phyloP scores from a whole-genome alignment of 83 land plant genomes.

The Larix sibirica region DNA sequence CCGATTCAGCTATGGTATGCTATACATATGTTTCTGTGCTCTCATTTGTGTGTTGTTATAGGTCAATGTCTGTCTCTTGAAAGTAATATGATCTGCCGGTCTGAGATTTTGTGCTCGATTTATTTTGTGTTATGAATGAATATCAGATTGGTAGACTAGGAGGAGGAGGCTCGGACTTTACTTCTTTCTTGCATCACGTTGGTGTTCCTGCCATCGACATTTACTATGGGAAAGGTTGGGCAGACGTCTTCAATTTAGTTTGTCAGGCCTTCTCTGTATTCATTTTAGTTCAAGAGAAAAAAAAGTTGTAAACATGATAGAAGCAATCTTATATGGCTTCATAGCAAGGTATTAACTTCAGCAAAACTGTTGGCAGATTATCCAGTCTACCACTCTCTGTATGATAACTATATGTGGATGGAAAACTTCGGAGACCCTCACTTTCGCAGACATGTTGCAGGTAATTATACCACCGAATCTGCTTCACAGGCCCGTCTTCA shows the following conservation, averaged over 20 bases:
- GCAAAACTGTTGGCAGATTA: constrained; percentile 36
- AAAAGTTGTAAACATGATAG: neutral
- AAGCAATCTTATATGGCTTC: neutral
- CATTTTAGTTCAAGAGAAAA: neutral
- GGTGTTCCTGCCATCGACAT: constrained; percentile 67
- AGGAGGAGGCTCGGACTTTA: constrained; percentile 74
- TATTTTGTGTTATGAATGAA: neutral
- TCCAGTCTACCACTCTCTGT: constrained; percentile 87
- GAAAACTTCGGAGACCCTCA: constrained; percentile 77
- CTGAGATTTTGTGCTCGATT: neutral
- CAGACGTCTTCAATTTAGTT: neutral
- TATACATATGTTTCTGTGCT: neutral
- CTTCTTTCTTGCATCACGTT: constrained; percentile 76
- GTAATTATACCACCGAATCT: constrained; percentile 26
- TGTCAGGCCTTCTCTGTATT: neutral
- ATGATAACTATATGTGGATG: constrained; percentile 87
- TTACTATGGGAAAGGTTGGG: constrained; percentile 50
- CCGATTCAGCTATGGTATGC: neutral
- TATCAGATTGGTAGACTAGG: constrained; percentile 64
- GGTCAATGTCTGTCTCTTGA: no score
- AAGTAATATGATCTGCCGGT: no score
- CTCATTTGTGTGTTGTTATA: no score
- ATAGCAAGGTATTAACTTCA: neutral
- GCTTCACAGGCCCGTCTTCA: neutral
- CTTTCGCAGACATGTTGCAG: constrained; percentile 82